Base-by-base conservation (phyloP, 192 early-diverging fungal species). In the Coemansia javaensis region DNA sequence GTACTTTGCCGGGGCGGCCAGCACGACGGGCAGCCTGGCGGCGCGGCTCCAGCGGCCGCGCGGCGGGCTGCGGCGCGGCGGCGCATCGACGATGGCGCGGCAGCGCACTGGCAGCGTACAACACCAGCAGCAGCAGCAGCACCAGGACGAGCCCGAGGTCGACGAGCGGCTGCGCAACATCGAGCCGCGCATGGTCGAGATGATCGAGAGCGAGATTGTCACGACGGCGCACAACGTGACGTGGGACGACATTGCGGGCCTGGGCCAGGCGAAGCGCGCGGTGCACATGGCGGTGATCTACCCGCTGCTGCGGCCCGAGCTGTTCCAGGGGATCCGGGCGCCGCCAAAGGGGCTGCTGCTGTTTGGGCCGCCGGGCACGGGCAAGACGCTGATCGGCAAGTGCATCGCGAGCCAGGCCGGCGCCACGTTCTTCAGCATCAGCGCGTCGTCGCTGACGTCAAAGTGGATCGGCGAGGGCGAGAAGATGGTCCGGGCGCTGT, bases 391-490 rank as follows among this genome's bases (percentile, higher is more conserved):
- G 43, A 88, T 97, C 30, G 93, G 83, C 14, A 89, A 90, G 35
- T 88, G 86, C 68, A 91, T 94, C 21, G 91, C 92, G 6, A 78
- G 79, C 57, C 85, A 90, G 51, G 83, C 83, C n/a, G 79, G 82
- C 4, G 90, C 92, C 5, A 91, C 89, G 1, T 97, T 97, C 62
- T 94, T 97, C 67, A 86, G 77, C 51, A 97, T 97, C 56, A 87
- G 84, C 48, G 81, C 86, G 3, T 94, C 91, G 4, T 89, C 90
- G 10, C 75, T 97, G 40, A 97, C 92, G 7, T 91, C 89, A 10
- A 95, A 95, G 56, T 97, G 91, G 90, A 83, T 93, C 4, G 89
- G 93, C 27, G 91, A 96, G 54, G 91, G 91, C 31, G 93, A 96
- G 57, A 96, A 96, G 57, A 88, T 94, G 88, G 89, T 79, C 23